These are phyloP conservation scores for Astrocystis sublimbata DNA, from an alignment of 495 filamentous ascomycete species.

Conservation along the genomic window DNA sequence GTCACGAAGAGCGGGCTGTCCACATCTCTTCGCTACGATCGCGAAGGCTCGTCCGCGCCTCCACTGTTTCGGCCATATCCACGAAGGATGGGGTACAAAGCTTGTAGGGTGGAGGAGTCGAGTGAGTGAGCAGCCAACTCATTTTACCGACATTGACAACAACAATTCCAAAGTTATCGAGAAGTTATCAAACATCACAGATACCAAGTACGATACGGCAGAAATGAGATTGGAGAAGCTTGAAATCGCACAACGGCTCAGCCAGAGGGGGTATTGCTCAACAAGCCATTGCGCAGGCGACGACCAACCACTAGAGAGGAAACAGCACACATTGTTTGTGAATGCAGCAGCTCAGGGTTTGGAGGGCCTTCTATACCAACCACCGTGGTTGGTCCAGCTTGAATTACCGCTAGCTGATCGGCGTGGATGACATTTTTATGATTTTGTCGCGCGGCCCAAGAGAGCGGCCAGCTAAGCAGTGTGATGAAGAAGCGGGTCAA, in stretches of 20 bases:
- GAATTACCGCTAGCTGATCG: not conserved
- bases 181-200: conserved; percentile 32
- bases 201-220: conserved; percentile 17
- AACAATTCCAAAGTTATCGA: conserved; percentile 44
- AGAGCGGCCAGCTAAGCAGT: not conserved
- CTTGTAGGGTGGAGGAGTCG: conserved; percentile 57
- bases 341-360: conserved; percentile 60
- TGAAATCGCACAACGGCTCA: conserved; percentile 10
- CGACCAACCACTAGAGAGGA: conserved; percentile 23
- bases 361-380: not conserved
- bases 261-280: not conserved
- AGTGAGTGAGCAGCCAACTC: conserved; percentile 35
- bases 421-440: not conserved
- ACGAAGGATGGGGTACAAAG: conserved; percentile 72
- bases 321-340: conserved; percentile 65
- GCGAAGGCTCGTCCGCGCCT: conserved; percentile 55
- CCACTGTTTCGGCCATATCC: conserved; percentile 77
- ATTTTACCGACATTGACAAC: conserved; percentile 40
- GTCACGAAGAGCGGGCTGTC: conserved; percentile 55
- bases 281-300: conserved; percentile 35
- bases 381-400: not conserved
- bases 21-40: conserved; percentile 58
- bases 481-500: no score
- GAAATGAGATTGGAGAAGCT: conserved; percentile 31
- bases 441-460: not conserved